phyloP scores from a whole-genome alignment of 208 protist genomes.

The Acanthamoeba culbertsoni region DNA sequence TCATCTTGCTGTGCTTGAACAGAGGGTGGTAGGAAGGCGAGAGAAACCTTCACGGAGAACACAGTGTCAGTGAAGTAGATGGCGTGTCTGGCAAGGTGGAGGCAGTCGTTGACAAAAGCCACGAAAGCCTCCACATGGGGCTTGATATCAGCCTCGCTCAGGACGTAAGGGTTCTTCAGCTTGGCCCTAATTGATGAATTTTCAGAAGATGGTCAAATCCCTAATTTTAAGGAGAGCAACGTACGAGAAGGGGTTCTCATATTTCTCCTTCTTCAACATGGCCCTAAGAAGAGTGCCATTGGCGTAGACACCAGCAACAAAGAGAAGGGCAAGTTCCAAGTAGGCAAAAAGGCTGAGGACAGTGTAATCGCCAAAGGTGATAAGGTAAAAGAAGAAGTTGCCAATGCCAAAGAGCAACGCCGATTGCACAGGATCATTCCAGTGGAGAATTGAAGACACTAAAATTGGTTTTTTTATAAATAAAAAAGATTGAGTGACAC shows the following conservation, averaged over 20 bases:
- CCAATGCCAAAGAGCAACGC: slow-evolving; percentile 59
- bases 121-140: slow-evolving; percentile 32
- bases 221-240: not conserved
- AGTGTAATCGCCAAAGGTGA: slow-evolving; percentile 57
- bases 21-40: not conserved
- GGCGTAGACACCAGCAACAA: slow-evolving; percentile 42
- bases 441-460: slow-evolving; percentile 35
- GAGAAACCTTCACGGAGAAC: slow-evolving; percentile 31
- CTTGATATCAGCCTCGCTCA: not conserved
- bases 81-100: not conserved
- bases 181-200: not conserved
- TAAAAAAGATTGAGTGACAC: not conserved
- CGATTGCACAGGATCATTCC: slow-evolving; percentile 54
- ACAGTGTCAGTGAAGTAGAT: slow-evolving; percentile 54
- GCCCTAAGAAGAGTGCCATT: slow-evolving; percentile 39
- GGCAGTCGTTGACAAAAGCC: not conserved
- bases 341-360: slow-evolving; percentile 51
- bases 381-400: slow-evolving; percentile 65
- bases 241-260: slow-evolving; percentile 63
- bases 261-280: slow-evolving; percentile 39
- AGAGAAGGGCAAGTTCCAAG: slow-evolving; percentile 30
- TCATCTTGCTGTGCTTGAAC: too few relatives aligned
- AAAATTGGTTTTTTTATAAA: not conserved
- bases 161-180: slow-evolving; percentile 25
- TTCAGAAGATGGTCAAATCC: not conserved